Conservation (phyloP, 2,329 filamentous ascomycete genomes). For the Albifimbria verrucaria region DNA sequence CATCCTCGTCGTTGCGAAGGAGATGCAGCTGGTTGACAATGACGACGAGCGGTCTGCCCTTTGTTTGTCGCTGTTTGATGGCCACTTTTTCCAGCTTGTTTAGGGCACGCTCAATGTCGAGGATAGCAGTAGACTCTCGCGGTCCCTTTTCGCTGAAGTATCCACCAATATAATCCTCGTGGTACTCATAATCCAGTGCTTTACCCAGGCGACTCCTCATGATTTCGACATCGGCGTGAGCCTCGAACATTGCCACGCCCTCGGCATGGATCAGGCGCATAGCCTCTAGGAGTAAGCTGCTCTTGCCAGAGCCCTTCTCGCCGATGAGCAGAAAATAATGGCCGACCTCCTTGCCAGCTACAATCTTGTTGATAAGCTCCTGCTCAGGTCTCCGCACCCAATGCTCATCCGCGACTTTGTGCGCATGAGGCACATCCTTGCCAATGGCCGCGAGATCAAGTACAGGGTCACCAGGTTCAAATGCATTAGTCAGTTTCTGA, state of each 20-base stretch:
- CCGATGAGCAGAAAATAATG: constrained; percentile 92
- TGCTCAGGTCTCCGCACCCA: constrained; percentile 90
- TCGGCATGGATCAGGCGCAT: constrained; percentile 92
- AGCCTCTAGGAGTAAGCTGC: constrained; percentile 89
- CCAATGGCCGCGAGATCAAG: constrained; percentile 71
- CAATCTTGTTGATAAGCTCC: constrained; percentile 73
- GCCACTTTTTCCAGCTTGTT: constrained; percentile 99
- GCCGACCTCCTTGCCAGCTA: constrained; percentile 67
- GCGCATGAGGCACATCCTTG: constrained; percentile 49
- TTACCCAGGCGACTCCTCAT: constrained; percentile 91
- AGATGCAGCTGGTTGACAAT: constrained; percentile 95
- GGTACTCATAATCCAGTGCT: constrained; percentile 91
- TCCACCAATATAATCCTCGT: constrained; percentile 96
- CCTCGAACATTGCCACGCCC: constrained; percentile 92
- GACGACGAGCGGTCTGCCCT: constrained; percentile 73
- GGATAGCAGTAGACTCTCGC: constrained; percentile 82
- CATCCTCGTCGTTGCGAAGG: constrained; percentile 85
- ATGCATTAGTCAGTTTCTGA: constrained; percentile 90
- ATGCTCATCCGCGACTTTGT: constrained; percentile 35
- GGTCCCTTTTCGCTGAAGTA: constrained; percentile 94
- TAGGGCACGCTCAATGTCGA: constrained; percentile 94
- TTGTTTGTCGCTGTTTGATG: constrained; percentile 59
- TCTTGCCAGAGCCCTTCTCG: constrained; percentile 96
- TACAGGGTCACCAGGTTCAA: constrained; percentile 86
- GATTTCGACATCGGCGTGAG: constrained; percentile 91